These are phyloP conservation scores for Nitzschia inconspicua DNA, from an alignment of 108 stramenopile species.

Conservation along the genomic window DNA sequence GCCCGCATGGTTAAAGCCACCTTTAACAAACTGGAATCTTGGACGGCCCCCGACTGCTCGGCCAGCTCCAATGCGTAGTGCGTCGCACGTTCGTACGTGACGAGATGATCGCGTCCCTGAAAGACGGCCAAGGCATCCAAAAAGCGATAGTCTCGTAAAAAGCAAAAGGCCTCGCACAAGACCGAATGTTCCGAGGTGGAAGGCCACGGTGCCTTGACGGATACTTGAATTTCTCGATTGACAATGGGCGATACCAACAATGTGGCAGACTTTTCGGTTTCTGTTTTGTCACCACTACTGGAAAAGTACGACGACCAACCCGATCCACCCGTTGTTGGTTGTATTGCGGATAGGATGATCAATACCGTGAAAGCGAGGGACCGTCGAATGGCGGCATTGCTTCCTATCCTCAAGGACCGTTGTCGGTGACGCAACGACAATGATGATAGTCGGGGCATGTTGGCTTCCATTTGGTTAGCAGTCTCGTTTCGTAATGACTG, in stretches of 20 bases:
- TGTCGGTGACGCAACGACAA: too few species aligned
- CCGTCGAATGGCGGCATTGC: too few species aligned
- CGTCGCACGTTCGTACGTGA: constrained; percentile 15
- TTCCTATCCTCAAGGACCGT: too few species aligned
- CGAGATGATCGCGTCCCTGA: constrained; percentile 4
- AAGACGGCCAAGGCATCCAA: constrained; percentile 16
- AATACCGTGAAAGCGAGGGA: too few species aligned
- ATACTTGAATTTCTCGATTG: constrained; percentile 69
- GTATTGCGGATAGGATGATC: too few species aligned
- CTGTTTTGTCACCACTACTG: background rate
- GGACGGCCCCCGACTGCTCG: constrained; percentile 1
- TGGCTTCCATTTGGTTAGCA: too few species aligned
- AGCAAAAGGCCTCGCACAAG: constrained; percentile 73
- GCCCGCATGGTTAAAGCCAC: constrained; percentile 60
- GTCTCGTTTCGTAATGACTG: too few species aligned
- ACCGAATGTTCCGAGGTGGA: constrained; percentile 51
- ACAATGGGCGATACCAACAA: constrained; percentile 49
- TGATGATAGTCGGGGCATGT: too few species aligned
- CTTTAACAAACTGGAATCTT: constrained; percentile 25
- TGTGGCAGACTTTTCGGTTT: background rate
- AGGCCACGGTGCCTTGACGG: constrained; percentile 72
- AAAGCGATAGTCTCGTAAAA: background rate
- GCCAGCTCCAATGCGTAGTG: constrained; percentile 27
- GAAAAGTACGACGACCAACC: too few species aligned
- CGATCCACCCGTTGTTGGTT: too few species aligned